Conservation (phyloP, 139 green algal species). For the Raphidocelis subcapitata region DNA sequence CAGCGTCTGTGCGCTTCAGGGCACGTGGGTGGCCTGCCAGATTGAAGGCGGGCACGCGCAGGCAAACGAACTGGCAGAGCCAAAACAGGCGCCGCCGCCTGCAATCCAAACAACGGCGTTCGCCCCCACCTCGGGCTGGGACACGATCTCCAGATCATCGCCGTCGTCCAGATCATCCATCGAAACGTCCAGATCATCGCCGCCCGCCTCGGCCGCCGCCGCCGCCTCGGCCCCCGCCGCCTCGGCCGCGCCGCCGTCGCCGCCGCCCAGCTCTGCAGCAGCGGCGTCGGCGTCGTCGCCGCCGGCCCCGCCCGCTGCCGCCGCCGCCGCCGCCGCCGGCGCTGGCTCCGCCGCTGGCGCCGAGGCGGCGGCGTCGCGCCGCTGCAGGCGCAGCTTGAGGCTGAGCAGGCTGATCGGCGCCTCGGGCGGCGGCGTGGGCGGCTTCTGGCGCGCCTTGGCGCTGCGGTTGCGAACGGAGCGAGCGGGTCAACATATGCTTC, state of each 20-base stretch:
- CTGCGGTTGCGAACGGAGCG: slow-evolving; percentile 8
- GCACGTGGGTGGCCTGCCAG: too few species aligned
- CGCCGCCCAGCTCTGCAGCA: background rate
- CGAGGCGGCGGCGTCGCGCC: background rate
- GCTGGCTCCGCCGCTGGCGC: background rate
- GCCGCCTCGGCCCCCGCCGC: too few species aligned
- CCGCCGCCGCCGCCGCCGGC: background rate
- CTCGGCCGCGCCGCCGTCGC: background rate
- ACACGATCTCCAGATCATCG: slow-evolving; percentile 12
- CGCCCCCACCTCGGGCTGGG: background rate
- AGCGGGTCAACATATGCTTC: too few species aligned
- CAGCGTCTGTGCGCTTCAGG: too few species aligned
- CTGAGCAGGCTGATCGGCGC: slow-evolving; percentile 8
- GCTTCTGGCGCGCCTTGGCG: background rate
- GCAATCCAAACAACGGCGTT: too few species aligned
- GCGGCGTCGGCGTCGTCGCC: background rate
- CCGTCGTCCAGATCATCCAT: background rate
- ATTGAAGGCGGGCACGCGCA: too few species aligned
- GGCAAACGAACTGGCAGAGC: too few species aligned
- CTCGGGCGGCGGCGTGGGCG: background rate
- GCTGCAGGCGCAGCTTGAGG: background rate
- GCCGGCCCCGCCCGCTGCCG: background rate
- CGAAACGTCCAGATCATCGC: too few species aligned
- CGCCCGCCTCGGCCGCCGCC: too few species aligned
- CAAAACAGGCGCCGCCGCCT: too few species aligned